These are phyloP conservation scores for Berberis thunbergii DNA, from an alignment of 164 flowering plant genomes.

Conservation along the genomic window DNA sequence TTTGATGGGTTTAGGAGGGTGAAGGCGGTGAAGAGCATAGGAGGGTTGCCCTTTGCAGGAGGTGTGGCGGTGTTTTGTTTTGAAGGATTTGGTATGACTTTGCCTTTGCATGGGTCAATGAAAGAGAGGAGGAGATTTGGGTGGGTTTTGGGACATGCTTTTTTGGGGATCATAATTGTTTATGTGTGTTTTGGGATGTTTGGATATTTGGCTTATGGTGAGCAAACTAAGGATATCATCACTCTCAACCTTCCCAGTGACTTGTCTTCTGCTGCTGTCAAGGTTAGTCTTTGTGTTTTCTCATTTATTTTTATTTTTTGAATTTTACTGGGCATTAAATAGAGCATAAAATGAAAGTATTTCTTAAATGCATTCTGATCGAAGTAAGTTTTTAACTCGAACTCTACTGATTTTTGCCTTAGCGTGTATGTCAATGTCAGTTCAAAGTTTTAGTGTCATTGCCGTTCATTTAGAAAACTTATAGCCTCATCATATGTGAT, in stretches of 20 bases:
- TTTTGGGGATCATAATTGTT: slow-evolving; percentile 12
- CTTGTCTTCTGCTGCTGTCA: slow-evolving; percentile 21
- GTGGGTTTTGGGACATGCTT: slow-evolving; percentile 11
- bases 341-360: no score
- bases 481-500: no score
- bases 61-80: slow-evolving; percentile 30
- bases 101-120: slow-evolving; percentile 23
- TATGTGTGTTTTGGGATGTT: slow-evolving; percentile 20
- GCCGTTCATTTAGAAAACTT: no score
- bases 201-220: slow-evolving; percentile 27
- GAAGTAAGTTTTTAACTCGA: no score
- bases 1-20: slow-evolving; percentile 9
- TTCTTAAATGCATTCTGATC: no score
- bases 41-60: slow-evolving; percentile 14
- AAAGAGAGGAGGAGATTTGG: slow-evolving; percentile 12
- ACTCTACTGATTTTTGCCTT: no score
- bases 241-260: slow-evolving; percentile 23
- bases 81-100: slow-evolving; percentile 24
- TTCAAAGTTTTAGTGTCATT: no score
- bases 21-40: slow-evolving; percentile 7
- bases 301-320: no score
- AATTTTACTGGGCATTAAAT: no score
- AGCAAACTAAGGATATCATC: slow-evolving; percentile 20
- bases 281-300: slow-evolving; percentile 3
- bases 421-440: no score